Conservation (phyloP, 495 filamentous ascomycete species). For the Penicillium coffeae region DNA sequence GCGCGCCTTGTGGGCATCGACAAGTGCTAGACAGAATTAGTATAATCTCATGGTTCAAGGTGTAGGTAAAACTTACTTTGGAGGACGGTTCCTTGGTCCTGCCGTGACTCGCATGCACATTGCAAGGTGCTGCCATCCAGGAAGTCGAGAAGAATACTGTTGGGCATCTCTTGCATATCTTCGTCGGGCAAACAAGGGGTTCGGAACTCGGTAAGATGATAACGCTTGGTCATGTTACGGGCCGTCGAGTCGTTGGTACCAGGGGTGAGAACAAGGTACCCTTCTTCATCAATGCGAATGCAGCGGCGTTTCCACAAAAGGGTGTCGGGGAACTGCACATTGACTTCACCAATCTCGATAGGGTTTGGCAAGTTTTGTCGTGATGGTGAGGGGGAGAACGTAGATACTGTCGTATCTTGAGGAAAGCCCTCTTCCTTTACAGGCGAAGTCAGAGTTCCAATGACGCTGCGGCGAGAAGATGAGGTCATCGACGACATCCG, state of each 20-base stretch:
- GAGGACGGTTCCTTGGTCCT: slow-evolving; percentile 65
- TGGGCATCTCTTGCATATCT: slow-evolving; percentile 82
- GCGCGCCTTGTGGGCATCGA: slow-evolving; percentile 26
- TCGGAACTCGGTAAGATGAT: slow-evolving; percentile 77
- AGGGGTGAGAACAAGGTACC: slow-evolving; percentile 69
- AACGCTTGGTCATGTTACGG: slow-evolving; percentile 63
- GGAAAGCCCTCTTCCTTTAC: slow-evolving; percentile 58
- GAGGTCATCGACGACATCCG: slow-evolving; percentile 71
- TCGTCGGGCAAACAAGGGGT: slow-evolving; percentile 76
- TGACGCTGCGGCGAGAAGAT: slow-evolving; percentile 56
- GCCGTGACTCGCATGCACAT: slow-evolving; percentile 75
- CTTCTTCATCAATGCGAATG: slow-evolving; percentile 72
- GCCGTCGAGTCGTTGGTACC: slow-evolving; percentile 42
- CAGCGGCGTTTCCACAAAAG: slow-evolving; percentile 87
- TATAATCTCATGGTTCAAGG: not conserved
- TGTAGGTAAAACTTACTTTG: slow-evolving; percentile 50
- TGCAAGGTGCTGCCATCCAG: slow-evolving; percentile 79
- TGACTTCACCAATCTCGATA: slow-evolving; percentile 77
- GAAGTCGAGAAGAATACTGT: slow-evolving; percentile 82
- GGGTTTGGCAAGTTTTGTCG: slow-evolving; percentile 26
- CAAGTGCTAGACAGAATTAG: slow-evolving; percentile 16
- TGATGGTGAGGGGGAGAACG: slow-evolving; percentile 27
- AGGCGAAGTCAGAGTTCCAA: slow-evolving; percentile 50
- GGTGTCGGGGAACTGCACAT: slow-evolving; percentile 90
- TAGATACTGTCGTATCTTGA: slow-evolving; percentile 34